Percentiles rank a stretch among this genome's conserved stretches.
Conservation (phyloP, 768 basidiomycete genomes). For the Naganishia randhawae region DNA sequence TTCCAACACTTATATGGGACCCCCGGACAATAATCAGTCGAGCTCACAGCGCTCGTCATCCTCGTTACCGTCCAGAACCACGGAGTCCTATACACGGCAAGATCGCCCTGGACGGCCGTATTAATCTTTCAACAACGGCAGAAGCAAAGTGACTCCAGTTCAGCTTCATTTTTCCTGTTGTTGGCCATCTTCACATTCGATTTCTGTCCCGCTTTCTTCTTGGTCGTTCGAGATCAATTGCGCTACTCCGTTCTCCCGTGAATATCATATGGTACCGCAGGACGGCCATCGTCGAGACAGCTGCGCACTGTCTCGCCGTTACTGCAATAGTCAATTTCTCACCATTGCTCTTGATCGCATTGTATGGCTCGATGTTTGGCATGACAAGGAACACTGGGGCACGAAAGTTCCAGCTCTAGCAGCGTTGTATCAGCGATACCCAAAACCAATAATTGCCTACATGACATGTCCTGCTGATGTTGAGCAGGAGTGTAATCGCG, state of each 20-base stretch:
- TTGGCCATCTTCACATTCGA: conserved; percentile 6
- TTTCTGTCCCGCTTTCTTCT: conserved; percentile 8
- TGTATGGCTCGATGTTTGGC: background rate
- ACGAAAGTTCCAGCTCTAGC: background rate
- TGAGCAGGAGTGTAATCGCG: no score
- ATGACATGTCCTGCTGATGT: background rate
- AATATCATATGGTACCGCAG: background rate
- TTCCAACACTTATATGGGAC: background rate
- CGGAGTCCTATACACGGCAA: conserved; percentile 13
- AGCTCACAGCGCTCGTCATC: conserved; percentile 8
- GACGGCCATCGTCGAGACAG: background rate
- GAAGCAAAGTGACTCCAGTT: background rate
- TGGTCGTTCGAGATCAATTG: background rate
- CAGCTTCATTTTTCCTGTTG: background rate
- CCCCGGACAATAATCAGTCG: conserved; percentile 5
- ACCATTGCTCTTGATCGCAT: background rate
- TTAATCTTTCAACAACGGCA: background rate
- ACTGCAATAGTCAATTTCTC: background rate
- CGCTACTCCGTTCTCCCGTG: background rate
- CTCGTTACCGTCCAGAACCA: conserved; percentile 9
- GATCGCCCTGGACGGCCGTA: conserved; percentile 19
- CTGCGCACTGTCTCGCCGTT: background rate
- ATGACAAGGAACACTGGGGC: background rate
- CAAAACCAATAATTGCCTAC: background rate
- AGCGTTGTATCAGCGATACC: background rate